Evolutionary conservation across 2,329 filamentous ascomycete species (phyloP), one percentile per base, ranked within the genome.

Genomic region (Cordyceps pruinosa): DNA sequence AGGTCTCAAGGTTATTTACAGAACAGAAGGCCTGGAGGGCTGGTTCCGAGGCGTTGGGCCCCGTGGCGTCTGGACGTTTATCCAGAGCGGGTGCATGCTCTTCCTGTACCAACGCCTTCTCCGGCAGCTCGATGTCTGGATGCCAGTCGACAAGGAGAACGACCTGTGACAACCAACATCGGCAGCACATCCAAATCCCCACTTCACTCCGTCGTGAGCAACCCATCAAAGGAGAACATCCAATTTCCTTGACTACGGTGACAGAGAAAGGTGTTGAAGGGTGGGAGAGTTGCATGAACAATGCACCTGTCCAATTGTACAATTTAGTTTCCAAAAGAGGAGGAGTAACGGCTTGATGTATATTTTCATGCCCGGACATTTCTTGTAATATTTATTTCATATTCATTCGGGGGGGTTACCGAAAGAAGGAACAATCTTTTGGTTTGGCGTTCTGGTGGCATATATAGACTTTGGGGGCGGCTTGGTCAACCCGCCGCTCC

Each of bases 31-130:
- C 1, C 65, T 97, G 17, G 82, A 82, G 2, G 95, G 94, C 1
- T 95, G 90, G 86, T 99, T 99, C 73, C 84, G 94, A 58, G 94
- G 94, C 26, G 93, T 99, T 2, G 93, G 93, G 0, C 94, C 94
- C 2, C 84, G 94, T 55, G 87, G 87, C 58, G 90, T 97, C 15
- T 99, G 94, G 94, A 99, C 94, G 23, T 96, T 93, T 67, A 90
- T 97, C 58, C 94, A 99, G 76, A 96, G 89, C 67, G 89, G 92
- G 42, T 96, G 90, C 63, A 97, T 97, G 93, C 78, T 97, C 69
- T 92, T 97, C 65, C 77, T 97, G 70, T 97, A 97, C 72, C 93
- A 97, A 75, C 88, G 86, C 59, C 77, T 97, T 57, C 74, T 97
- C 68, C 86, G 88, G 66, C 84, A 86, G 72, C 80, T 97, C 63